A percentile compares a stretch with the other conserved stretches of the same genome.
These are phyloP conservation scores for Lactifluus pinguis DNA, from an alignment of 768 basidiomycete genomes.

Conservation along the genomic window DNA sequence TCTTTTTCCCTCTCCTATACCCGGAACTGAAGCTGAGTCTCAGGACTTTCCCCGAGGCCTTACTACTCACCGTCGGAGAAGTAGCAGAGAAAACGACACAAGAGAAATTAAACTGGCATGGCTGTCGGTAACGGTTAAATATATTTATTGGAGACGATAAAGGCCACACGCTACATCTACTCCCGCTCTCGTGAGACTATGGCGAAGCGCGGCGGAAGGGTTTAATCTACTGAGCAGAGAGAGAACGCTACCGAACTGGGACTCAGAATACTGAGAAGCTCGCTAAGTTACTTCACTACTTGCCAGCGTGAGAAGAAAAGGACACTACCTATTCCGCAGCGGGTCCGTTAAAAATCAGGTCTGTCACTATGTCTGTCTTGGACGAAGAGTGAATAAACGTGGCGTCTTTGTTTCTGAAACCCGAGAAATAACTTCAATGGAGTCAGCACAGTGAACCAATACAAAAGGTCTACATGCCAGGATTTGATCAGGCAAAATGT, in stretches of 20 bases:
- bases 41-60: conserved; percentile 63
- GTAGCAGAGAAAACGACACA: conserved; percentile 45
- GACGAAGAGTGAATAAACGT: conserved; percentile 70
- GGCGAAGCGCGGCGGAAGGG: background rate
- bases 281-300: background rate
- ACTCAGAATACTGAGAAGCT: background rate
- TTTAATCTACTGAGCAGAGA: background rate
- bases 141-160: background rate
- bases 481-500: conserved; percentile 23
- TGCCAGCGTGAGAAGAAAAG: background rate
- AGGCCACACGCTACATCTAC: background rate
- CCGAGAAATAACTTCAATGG: conserved; percentile 51
- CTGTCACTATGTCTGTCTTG: conserved; percentile 69
- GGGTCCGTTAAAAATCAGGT: conserved; percentile 78
- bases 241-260: conserved; percentile 4
- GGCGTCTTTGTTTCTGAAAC: conserved; percentile 69
- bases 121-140: conserved; percentile 35
- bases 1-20: background rate
- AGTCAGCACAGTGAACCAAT: background rate
- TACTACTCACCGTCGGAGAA: conserved; percentile 58
- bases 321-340: conserved; percentile 55
- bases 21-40: conserved; percentile 38
- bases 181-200: background rate
- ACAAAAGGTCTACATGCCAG: conserved; percentile 18
- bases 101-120: conserved; percentile 47